A percentile compares a stretch with the other conserved stretches of the same genome.
These are phyloP conservation scores for Skeletonema menzelii DNA, from an alignment of 108 stramenopile genomes.

Conservation along the genomic window DNA sequence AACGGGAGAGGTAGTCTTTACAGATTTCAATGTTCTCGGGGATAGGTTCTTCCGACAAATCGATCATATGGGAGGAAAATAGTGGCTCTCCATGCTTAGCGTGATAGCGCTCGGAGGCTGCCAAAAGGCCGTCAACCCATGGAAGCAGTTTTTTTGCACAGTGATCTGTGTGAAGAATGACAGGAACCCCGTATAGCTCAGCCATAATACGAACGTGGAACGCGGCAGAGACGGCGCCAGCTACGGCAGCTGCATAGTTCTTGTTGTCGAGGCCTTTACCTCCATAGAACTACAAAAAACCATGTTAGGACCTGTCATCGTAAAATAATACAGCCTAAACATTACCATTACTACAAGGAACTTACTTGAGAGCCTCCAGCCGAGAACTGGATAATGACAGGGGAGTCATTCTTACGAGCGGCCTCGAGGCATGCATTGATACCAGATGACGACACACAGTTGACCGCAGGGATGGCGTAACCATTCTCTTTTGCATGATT, in stretches of 20 bases:
- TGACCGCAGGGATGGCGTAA: slow-evolving; percentile 95
- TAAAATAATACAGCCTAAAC: not conserved
- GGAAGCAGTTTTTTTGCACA: slow-evolving; percentile 81
- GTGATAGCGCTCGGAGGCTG: slow-evolving; percentile 73
- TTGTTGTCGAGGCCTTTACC: slow-evolving; percentile 89
- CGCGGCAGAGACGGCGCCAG: slow-evolving; percentile 88
- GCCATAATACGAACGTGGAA: slow-evolving; percentile 92
- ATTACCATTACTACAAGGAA: not conserved
- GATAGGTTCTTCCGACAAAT: slow-evolving; percentile 90
- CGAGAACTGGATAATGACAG: slow-evolving; percentile 91
- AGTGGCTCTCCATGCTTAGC: slow-evolving; percentile 88
- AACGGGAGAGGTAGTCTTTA: slow-evolving; percentile 74
- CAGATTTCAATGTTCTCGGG: slow-evolving; percentile 93
- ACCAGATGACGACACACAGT: slow-evolving; percentile 87
- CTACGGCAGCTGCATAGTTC: slow-evolving; percentile 79
- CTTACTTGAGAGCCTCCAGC: slow-evolving; percentile 76
- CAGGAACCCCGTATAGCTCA: slow-evolving; percentile 92
- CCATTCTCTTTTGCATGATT: slow-evolving; percentile 21
- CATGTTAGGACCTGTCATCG: not conserved
- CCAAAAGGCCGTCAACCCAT: slow-evolving; percentile 91
- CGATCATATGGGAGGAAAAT: slow-evolving; percentile 95
- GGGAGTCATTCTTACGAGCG: slow-evolving; percentile 82
- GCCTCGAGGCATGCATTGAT: slow-evolving; percentile 93
- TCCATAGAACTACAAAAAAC: slow-evolving; percentile 69
- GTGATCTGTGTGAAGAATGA: slow-evolving; percentile 65